Conservation (phyloP, 2,329 filamentous ascomycete species). For the Talaromyces sp. region DNA sequence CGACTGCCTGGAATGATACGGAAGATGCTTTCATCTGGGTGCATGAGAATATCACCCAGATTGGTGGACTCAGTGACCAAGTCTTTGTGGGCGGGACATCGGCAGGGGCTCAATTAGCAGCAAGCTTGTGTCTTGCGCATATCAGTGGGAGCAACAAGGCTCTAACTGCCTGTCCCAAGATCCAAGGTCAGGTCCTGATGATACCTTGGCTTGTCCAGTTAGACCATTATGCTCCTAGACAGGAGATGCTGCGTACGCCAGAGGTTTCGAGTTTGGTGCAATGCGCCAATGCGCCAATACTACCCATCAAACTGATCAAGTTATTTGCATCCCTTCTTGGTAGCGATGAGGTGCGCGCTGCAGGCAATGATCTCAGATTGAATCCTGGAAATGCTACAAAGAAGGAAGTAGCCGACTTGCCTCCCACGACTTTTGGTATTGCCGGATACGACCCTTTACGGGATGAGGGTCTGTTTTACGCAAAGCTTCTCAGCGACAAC, state of each 20-base stretch:
- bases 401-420: neutral
- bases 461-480: neutral
- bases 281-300: neutral
- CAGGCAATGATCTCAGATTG: neutral
- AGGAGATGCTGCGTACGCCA: neutral
- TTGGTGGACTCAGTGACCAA: neutral
- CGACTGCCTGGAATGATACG: neutral
- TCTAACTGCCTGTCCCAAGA: neutral
- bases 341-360: neutral
- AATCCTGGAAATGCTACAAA: neutral
- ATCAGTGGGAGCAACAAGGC: neutral
- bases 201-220: conserved; percentile 3
- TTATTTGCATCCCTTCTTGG: neutral
- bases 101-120: neutral
- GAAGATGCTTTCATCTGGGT: neutral
- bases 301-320: neutral
- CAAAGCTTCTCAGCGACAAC: neutral
- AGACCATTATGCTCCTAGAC: neutral
- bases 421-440: neutral
- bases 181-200: conserved; percentile 4
- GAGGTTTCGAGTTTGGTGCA: neutral
- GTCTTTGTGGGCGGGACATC: neutral
- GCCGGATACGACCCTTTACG: neutral
- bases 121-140: neutral
- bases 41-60: neutral